Percentiles rank a stretch among this genome's conserved stretches.
These are phyloP conservation scores for Parastagonospora nodorum DNA, from an alignment of 2,329 filamentous ascomycete genomes.

Conservation along the genomic window DNA sequence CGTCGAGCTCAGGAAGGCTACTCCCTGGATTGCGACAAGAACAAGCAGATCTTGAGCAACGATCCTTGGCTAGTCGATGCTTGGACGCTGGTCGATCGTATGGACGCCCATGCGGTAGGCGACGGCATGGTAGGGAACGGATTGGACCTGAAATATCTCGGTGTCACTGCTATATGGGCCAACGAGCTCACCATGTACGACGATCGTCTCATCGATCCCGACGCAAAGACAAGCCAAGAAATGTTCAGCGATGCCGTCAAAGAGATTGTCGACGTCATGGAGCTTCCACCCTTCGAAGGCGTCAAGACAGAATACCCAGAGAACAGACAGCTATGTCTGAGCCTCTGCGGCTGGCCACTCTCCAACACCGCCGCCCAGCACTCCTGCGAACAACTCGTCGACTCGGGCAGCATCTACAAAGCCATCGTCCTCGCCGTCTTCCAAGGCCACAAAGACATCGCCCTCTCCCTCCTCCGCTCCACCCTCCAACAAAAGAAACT, in stretches of 20 bases:
- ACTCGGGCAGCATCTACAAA: slow-evolving; percentile 68
- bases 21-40: slow-evolving; percentile 64
- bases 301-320: slow-evolving; percentile 67
- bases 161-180: slow-evolving; percentile 73
- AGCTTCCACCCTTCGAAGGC: slow-evolving; percentile 67
- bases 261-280: slow-evolving; percentile 66
- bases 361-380: slow-evolving; percentile 56
- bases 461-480: slow-evolving; percentile 71
- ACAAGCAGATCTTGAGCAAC: slow-evolving; percentile 70
- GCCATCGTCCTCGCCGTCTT: slow-evolving; percentile 78
- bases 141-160: slow-evolving; percentile 76
- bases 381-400: slow-evolving; percentile 57
- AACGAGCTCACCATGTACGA: slow-evolving; percentile 65
- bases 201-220: slow-evolving; percentile 41
- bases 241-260: slow-evolving; percentile 61
- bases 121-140: slow-evolving; percentile 72
- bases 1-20: slow-evolving; percentile 63
- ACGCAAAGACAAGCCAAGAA: slow-evolving; percentile 59
- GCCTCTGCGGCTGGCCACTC: slow-evolving; percentile 74
- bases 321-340: slow-evolving; percentile 75
- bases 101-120: slow-evolving; percentile 66
- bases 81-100: slow-evolving; percentile 77
- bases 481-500: slow-evolving; percentile 73
- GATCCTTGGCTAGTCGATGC: slow-evolving; percentile 76
- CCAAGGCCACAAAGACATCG: slow-evolving; percentile 69